These are phyloP conservation scores for Podila verticillata DNA, from an alignment of 192 early-diverging fungal species.

Conservation along the genomic window DNA sequence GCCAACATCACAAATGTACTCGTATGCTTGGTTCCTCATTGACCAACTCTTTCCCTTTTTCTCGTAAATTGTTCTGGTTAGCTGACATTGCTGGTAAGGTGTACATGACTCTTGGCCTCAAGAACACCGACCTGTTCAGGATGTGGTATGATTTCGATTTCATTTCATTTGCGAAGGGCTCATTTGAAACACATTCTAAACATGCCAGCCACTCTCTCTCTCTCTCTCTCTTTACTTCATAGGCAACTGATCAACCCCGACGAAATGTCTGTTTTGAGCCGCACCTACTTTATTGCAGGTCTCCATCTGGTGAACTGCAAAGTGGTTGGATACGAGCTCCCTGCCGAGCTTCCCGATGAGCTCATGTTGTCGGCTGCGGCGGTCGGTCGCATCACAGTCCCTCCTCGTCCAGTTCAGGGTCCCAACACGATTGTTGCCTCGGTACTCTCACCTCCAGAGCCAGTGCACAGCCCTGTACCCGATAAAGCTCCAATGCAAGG, in stretches of 20 bases:
- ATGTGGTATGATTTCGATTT: conserved; percentile 13
- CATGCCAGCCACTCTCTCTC: neutral
- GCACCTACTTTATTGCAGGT: conserved; percentile 43
- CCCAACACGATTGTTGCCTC: conserved; percentile 11
- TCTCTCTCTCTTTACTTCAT: too few species aligned
- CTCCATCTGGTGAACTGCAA: conserved; percentile 38
- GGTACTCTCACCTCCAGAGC: neutral
- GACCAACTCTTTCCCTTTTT: too few species aligned
- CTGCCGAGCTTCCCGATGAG: conserved; percentile 38
- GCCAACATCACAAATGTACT: too few species aligned
- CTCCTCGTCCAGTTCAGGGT: conserved; percentile 35
- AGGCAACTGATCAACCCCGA: conserved; percentile 42
- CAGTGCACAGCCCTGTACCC: neutral
- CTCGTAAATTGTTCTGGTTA: too few species aligned
- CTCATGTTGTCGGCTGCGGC: conserved; percentile 44
- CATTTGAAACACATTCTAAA: neutral
- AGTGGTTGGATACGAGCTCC: conserved; percentile 23
- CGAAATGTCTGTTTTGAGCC: conserved; percentile 13
- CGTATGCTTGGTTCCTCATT: too few species aligned
- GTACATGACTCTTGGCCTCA: conserved; percentile 40
- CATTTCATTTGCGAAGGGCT: neutral
- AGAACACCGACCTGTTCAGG: conserved; percentile 12
- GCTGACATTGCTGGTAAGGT: conserved; percentile 49
- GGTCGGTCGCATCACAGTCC: conserved; percentile 19
- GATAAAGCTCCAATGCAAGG: neutral